phyloP scores from a whole-genome alignment of 495 filamentous ascomycete genomes.

The Aspergillus sclerotiicarbonarius region DNA sequence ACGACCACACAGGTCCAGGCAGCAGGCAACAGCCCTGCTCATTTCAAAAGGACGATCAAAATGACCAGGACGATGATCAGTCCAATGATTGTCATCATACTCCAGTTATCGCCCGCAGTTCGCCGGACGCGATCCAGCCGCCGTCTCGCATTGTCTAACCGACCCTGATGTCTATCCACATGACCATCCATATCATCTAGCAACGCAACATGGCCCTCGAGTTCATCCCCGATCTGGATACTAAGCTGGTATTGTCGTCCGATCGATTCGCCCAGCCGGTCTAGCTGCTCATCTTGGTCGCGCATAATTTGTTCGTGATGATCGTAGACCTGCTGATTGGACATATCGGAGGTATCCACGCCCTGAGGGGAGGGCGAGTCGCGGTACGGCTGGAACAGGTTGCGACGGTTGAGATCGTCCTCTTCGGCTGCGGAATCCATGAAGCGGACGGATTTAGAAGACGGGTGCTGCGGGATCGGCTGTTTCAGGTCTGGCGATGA shows the following conservation, averaged over 20 bases:
- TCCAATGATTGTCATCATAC: conserved; percentile 71
- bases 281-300: conserved; percentile 92
- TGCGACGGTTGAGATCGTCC: conserved; percentile 51
- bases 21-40: no score
- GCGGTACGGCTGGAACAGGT: conserved; percentile 64
- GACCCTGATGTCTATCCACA: conserved; percentile 75
- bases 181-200: conserved; percentile 83
- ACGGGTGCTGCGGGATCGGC: conserved; percentile 46
- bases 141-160: conserved; percentile 69
- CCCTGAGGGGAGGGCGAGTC: conserved; percentile 59
- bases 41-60: conserved; percentile 77
- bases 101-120: conserved; percentile 75
- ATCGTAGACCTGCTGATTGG: conserved; percentile 83
- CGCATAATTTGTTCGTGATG: conserved; percentile 76
- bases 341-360: conserved; percentile 63
- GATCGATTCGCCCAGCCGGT: conserved; percentile 79
- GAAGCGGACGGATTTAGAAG: conserved; percentile 87
- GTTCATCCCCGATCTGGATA: conserved; percentile 94
- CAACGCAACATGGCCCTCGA: conserved; percentile 84
- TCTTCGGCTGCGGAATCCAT: conserved; percentile 61
- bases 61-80: conserved; percentile 76
- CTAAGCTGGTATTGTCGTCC: conserved; percentile 89
- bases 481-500: conserved; percentile 44
- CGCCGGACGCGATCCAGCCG: conserved; percentile 67
- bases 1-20: not conserved